phyloP scores from a whole-genome alignment of 1,284 basidiomycete species.

The Lentinus polychrous region DNA sequence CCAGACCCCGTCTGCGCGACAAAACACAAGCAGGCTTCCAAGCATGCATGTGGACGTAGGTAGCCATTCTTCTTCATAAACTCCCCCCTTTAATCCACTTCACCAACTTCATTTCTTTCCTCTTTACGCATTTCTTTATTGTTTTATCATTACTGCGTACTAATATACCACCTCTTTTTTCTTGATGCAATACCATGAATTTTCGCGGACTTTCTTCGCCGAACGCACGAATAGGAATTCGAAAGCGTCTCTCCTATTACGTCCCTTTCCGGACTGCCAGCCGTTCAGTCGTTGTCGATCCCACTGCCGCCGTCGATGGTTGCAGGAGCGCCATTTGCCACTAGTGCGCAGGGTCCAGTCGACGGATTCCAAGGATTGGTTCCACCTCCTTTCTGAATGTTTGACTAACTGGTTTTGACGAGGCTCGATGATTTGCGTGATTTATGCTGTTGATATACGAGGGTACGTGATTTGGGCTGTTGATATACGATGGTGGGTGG shows the following conservation, averaged over 20 bases:
- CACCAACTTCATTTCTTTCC: slow-evolving; percentile 3
- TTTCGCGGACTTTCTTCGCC: not conserved
- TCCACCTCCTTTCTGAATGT: no score
- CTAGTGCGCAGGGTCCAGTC: no score
- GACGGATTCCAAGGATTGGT: no score
- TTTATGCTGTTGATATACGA: no score
- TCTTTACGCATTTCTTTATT: not conserved
- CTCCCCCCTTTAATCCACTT: slow-evolving; percentile 1
- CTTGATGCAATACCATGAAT: not conserved
- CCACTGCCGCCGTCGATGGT: no score
- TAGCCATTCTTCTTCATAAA: slow-evolving; percentile 17
- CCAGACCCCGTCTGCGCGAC: slow-evolving; percentile 54
- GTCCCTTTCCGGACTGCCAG: slow-evolving; percentile 11
- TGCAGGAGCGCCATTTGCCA: no score
- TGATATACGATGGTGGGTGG: no score
- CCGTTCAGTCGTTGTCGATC: not conserved
- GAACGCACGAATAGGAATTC: slow-evolving; percentile 21
- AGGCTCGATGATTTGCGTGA: no score
- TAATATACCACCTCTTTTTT: not conserved
- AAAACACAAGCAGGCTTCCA: slow-evolving; percentile 75
- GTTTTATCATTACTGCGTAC: not conserved
- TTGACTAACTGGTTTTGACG: no score
- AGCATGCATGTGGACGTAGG: slow-evolving; percentile 75
- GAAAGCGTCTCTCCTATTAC: slow-evolving; percentile 26
- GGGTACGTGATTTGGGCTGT: no score